phyloP scores from a whole-genome alignment of 2,329 filamentous ascomycete genomes.

The Nemania sp. region DNA sequence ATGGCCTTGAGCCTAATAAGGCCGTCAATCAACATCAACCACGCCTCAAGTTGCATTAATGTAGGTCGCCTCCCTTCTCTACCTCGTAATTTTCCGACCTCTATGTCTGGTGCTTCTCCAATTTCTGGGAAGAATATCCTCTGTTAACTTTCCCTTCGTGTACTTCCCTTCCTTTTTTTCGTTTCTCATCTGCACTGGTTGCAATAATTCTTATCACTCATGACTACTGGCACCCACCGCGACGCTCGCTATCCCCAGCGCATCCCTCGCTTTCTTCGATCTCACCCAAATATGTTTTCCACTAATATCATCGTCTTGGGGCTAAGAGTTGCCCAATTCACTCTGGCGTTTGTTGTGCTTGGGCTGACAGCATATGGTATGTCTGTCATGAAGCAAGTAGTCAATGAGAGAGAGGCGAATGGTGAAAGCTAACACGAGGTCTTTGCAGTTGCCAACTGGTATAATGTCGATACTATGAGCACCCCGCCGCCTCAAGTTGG shows the following conservation, averaged over 20 bases:
- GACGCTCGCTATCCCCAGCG: constrained; percentile 49
- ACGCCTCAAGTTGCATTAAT: constrained; percentile 44
- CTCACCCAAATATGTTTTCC: constrained; percentile 55
- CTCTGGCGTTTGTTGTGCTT: constrained; percentile 61
- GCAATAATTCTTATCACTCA: constrained; percentile 39
- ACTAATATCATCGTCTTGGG: constrained; percentile 54
- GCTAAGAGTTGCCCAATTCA: constrained; percentile 60
- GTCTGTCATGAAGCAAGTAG: constrained; percentile 41
- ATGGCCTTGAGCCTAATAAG: constrained; percentile 34
- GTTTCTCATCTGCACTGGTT: constrained; percentile 35
- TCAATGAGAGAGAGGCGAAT: background rate
- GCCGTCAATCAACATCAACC: constrained; percentile 41
- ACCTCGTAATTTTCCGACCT: constrained; percentile 35
- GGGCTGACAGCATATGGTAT: constrained; percentile 64
- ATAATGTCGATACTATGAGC: constrained; percentile 65
- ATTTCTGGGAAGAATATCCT: constrained; percentile 43
- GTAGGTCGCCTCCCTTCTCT: constrained; percentile 31
- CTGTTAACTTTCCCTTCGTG: constrained; percentile 31
- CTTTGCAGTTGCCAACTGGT: constrained; percentile 69
- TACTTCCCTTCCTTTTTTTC: constrained; percentile 18
- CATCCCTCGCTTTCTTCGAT: constrained; percentile 40
- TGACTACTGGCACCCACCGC: constrained; percentile 46
- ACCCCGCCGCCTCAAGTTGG: constrained; percentile 67
- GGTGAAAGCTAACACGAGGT: constrained; percentile 31
- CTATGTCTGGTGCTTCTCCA: constrained; percentile 44